Base-by-base conservation (phyloP, 1,139 yeast genomes). In the Fermentozyma sake region DNA sequence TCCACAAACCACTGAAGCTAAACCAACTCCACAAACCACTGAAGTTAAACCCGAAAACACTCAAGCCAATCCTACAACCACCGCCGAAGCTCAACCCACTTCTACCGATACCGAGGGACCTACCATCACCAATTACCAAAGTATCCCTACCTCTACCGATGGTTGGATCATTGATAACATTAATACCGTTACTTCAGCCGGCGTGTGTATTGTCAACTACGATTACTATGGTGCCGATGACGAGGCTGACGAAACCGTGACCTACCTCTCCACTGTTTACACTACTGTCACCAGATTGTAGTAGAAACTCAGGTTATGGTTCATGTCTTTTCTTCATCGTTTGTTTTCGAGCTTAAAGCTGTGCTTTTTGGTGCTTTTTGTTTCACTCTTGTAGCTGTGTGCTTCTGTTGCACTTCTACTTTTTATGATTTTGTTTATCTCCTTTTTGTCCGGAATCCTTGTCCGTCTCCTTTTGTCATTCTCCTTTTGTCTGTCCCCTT, bases 131-230 rank as follows among this genome's bases (percentile, higher is more conserved):
- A 49, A 52, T 34, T 37, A 38, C 30, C 38, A 47, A 29, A 37
- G 45, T 32, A 45, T 55, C 28, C 66, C 69, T 18, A 44, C 61
- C 14, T 50, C 67, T 7, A 56, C 68, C 24, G 59, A 41, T 19
- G 52, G 59, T 6, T 64, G 68, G 65, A 46, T 64, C 18, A 60
- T 66, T 28, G 67, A 58, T 18, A 53, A 52, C 32, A 48, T 61
- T 11, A 41, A 53, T 20, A 66, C 72, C 13, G 44, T 56, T 20
- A 45, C 53, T 7, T 48, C 63, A 5, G 50, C 45, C 30, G 58
- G 58, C 28, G 61, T 62, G 13, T 67, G 73, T 40, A 41, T 54
- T 24, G 65, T 67, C 14, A 57, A 66, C 41, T 66, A 62, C 42
- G 70, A 65, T 41, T 67, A 64, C 47, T 64, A 66, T 43, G 55